Conservation (phyloP, 441 rosid species). For the Breynia disticha region DNA sequence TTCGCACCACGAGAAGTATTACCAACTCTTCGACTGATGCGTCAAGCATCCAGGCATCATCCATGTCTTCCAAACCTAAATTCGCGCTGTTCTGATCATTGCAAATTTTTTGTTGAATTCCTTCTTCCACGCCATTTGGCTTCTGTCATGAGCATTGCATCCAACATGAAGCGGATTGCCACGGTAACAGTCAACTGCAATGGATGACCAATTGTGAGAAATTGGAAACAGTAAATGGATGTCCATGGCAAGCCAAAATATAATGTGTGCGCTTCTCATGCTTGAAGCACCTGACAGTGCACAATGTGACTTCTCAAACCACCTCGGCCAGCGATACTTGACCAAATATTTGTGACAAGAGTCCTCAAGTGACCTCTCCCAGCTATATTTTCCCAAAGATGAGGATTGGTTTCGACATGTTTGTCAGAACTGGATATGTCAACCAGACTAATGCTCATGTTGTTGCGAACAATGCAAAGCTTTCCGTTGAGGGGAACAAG, state of each 20-base stretch:
- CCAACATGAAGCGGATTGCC: slow-evolving; percentile 6
- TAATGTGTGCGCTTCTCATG: slow-evolving; percentile 29
- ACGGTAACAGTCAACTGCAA: slow-evolving; percentile 13
- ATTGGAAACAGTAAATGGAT: slow-evolving; percentile 11
- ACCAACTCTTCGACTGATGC: too few relatives aligned
- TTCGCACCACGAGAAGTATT: background rate
- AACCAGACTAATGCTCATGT: slow-evolving; percentile 84
- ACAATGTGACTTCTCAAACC: slow-evolving; percentile 70
- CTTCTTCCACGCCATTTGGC: background rate
- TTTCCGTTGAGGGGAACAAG: slow-evolving; percentile 68
- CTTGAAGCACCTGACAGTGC: slow-evolving; percentile 91
- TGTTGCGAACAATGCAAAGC: slow-evolving; percentile 83
- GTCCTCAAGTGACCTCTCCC: slow-evolving; percentile 66
- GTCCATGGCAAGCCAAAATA: slow-evolving; percentile 10
- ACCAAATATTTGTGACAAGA: slow-evolving; percentile 67
- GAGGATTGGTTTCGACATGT: slow-evolving; percentile 46
- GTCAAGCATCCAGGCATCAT: too few relatives aligned
- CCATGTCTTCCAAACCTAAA: too few relatives aligned
- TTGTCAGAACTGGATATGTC: slow-evolving; percentile 68
- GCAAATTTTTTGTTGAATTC: background rate
- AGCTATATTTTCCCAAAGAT: slow-evolving; percentile 71
- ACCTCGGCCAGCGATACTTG: slow-evolving; percentile 82
- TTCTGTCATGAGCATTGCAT: background rate
- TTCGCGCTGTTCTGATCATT: background rate
- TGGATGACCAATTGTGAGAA: slow-evolving; percentile 11